A percentile compares a stretch with the other conserved stretches of the same genome.
These are phyloP conservation scores for Epichloe glyceriae DNA, from an alignment of 2,329 filamentous ascomycete genomes.

Conservation along the genomic window DNA sequence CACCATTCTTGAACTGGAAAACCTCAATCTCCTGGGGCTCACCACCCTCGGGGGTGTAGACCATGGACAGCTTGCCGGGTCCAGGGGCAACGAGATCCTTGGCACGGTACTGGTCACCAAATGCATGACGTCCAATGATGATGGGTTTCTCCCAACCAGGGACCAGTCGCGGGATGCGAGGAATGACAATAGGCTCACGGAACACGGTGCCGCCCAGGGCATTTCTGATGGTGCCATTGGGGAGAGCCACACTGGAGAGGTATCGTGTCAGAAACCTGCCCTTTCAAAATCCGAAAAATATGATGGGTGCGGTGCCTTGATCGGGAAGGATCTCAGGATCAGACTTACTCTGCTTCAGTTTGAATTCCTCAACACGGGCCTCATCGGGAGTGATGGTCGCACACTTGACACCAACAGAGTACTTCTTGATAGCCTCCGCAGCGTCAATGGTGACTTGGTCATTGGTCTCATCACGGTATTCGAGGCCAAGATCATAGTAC, in stretches of 20 bases:
- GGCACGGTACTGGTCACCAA: constrained; percentile 96
- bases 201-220: constrained; percentile 87
- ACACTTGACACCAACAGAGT: constrained; percentile 97
- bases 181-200: constrained; percentile 96
- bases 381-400: constrained; percentile 98
- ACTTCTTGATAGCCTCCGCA: constrained; percentile 97
- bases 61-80: constrained; percentile 82
- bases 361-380: constrained; percentile 91
- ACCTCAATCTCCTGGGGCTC: constrained; percentile 79
- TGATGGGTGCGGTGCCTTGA: neutral
- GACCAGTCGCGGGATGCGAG: constrained; percentile 80
- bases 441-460: constrained; percentile 93
- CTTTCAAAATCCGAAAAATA: neutral
- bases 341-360: constrained; percentile 84
- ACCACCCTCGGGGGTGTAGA: constrained; percentile 78
- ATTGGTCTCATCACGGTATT: constrained; percentile 91
- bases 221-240: constrained; percentile 84
- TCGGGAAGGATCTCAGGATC: neutral
- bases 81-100: constrained; percentile 79
- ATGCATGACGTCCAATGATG: constrained; percentile 96
- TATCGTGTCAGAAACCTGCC: neutral
- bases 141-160: constrained; percentile 98
- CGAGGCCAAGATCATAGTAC: constrained; percentile 89
- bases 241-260: constrained; percentile 79
- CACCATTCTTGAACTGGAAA: constrained; percentile 74